A percentile compares a stretch with the other conserved stretches of the same genome.
Evolutionary conservation across 1,284 basidiomycete species (phyloP).

Genomic region (Ceratobasidium theobromae): DNA sequence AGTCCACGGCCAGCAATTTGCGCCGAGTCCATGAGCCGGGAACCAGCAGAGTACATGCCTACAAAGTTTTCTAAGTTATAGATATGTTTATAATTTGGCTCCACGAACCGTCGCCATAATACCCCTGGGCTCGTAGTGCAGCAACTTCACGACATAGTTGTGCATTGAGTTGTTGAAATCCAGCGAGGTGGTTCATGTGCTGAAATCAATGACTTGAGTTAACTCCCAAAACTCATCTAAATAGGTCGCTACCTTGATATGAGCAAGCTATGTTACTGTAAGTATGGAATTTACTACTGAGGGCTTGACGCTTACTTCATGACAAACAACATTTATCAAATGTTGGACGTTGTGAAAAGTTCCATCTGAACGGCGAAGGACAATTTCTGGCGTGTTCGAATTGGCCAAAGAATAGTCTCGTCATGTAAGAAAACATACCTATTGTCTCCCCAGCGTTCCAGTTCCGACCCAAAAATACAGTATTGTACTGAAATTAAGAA

Average conservation of each 20-base stretch:
- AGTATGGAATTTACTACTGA: conserved; percentile 19
- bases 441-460: conserved; percentile 78
- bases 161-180: conserved; percentile 70
- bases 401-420: no score
- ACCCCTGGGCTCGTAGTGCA: conserved; percentile 66
- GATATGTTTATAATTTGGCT: neutral
- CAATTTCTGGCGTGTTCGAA: no score
- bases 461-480: conserved; percentile 66
- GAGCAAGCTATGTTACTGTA: conserved; percentile 54
- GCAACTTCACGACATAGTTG: conserved; percentile 64
- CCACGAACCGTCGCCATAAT: conserved; percentile 70
- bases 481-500: conserved; percentile 67
- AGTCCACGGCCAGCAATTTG: conserved; percentile 54
- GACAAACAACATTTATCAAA: conserved; percentile 75
- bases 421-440: conserved; percentile 59
- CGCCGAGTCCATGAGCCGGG: conserved; percentile 62
- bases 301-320: conserved; percentile 59
- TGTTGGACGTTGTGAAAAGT: conserved; percentile 62
- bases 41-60: conserved; percentile 81
- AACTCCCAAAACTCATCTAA: neutral
- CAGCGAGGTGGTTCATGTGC: conserved; percentile 76
- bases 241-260: conserved; percentile 60
- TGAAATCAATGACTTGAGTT: conserved; percentile 40
- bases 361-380: conserved; percentile 62
- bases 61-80: conserved; percentile 18